These are phyloP conservation scores for Austropuccinia psidii DNA, from an alignment of 1,284 basidiomycete genomes.

Conservation along the genomic window DNA sequence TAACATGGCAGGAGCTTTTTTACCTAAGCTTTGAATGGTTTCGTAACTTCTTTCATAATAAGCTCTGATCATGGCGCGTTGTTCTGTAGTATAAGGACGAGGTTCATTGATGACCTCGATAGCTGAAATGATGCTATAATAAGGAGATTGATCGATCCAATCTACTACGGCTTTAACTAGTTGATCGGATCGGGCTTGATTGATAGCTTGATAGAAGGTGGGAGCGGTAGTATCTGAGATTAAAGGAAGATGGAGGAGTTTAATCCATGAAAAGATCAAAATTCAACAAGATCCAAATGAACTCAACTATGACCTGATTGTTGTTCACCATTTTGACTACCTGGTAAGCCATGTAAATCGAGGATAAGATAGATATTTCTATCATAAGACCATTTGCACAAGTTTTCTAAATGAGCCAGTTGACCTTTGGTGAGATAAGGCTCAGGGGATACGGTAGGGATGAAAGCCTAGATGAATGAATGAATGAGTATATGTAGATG, in stretches of 20 bases:
- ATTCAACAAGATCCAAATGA: neutral
- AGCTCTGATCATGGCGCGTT: constrained; percentile 40
- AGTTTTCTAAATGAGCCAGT: constrained; percentile 41
- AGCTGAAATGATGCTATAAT: constrained; percentile 42
- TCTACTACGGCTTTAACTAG: constrained; percentile 42
- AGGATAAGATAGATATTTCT: constrained; percentile 49
- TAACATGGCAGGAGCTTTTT: constrained; percentile 43
- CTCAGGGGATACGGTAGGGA: constrained; percentile 37
- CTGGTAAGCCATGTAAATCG: constrained; percentile 50
- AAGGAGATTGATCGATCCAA: constrained; percentile 41
- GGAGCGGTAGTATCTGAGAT: constrained; percentile 32
- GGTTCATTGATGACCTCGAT: constrained; percentile 44
- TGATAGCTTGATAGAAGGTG: constrained; percentile 39
- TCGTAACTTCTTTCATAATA: constrained; percentile 44
- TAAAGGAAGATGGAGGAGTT: neutral
- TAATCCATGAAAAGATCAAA: neutral
- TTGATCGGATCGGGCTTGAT: constrained; percentile 41
- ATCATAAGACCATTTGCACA: constrained; percentile 42
- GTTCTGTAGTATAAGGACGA: constrained; percentile 43
- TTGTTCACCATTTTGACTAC: constrained; percentile 48
- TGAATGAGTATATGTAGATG: constrained; percentile 18
- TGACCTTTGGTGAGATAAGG: constrained; percentile 43
- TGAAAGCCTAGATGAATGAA: constrained; percentile 38
- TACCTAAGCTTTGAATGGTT: constrained; percentile 40
- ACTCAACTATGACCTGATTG: constrained; percentile 40